Conservation (phyloP, 2,329 filamentous ascomycete genomes). For the Coniochaeta ligniaria region DNA sequence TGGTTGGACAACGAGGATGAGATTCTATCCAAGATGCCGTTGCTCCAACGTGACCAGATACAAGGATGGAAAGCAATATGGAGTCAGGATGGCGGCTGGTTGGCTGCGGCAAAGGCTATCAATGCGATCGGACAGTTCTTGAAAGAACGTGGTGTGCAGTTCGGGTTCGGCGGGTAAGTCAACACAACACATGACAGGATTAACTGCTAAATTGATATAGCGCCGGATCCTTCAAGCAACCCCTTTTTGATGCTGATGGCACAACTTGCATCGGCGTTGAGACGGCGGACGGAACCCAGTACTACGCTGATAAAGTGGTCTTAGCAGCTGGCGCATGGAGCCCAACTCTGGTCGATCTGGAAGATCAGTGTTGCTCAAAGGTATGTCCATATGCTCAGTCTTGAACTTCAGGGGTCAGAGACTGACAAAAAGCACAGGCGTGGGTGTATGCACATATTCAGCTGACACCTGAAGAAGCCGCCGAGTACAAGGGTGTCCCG, state of each 20-base stretch:
- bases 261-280: conserved; percentile 30
- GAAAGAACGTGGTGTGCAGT: conserved; percentile 28
- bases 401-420: not conserved
- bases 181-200: not conserved
- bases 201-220: conserved; percentile 11
- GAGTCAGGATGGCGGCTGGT: conserved; percentile 35
- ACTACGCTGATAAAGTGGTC: conserved; percentile 28
- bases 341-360: conserved; percentile 24
- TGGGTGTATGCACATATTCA: conserved; percentile 39
- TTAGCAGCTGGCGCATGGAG: conserved; percentile 33
- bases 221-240: conserved; percentile 35
- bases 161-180: conserved; percentile 25
- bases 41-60: conserved; percentile 29
- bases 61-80: conserved; percentile 38
- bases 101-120: conserved; percentile 38
- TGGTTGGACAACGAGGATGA: conserved; percentile 37
- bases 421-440: conserved; percentile 17
- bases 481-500: conserved; percentile 30
- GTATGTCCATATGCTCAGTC: conserved; percentile 7
- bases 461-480: conserved; percentile 29
- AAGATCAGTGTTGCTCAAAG: conserved; percentile 24
- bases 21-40: conserved; percentile 30
- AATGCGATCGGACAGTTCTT: conserved; percentile 34
- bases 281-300: conserved; percentile 30
- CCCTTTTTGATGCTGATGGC: conserved; percentile 27